A percentile compares a stretch with the other conserved stretches of the same genome.
phyloP scores from a whole-genome alignment of 495 filamentous ascomycete species.

The Aspergillus baeticus region DNA sequence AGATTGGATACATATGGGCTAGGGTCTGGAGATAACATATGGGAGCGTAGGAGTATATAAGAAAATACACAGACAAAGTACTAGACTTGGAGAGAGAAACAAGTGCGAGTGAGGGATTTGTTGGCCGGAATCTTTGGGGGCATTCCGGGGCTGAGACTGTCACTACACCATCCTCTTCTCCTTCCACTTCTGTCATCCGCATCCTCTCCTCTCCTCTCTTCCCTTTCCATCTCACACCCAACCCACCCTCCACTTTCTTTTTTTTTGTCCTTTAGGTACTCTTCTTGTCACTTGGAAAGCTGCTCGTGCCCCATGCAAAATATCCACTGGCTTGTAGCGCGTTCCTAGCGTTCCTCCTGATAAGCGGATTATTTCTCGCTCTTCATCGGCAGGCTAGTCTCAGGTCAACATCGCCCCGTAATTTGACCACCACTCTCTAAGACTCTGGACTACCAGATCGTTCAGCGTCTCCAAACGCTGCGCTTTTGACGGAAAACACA shows the following conservation, averaged over 20 bases:
- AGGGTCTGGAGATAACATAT: not conserved
- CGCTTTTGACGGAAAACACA: not conserved
- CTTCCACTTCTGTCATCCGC: not conserved
- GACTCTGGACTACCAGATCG: not conserved
- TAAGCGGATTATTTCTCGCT: conserved; percentile 16
- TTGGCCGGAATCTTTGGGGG: not conserved
- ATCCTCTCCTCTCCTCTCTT: not conserved
- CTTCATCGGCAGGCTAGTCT: conserved; percentile 11
- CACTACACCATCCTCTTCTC: conserved; percentile 7
- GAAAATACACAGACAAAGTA: not conserved
- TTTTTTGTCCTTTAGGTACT: not conserved
- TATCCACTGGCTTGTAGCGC: conserved; percentile 1
- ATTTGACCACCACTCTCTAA: not conserved
- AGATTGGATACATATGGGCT: not conserved
- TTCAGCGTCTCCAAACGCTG: not conserved
- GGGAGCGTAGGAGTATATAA: no score
- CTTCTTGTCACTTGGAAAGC: not conserved
- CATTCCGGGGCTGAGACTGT: conserved; percentile 17
- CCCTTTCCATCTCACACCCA: not conserved
- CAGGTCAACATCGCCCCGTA: conserved; percentile 8
- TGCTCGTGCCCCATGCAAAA: conserved; percentile 2
- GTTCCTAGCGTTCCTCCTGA: conserved; percentile 10
- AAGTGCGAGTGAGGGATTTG: conserved; percentile 3
- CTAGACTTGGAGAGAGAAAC: not conserved
- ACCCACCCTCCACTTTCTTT: not conserved